Conservation (phyloP, 495 filamentous ascomycete species). For the Sphaerosporella brunnea region DNA sequence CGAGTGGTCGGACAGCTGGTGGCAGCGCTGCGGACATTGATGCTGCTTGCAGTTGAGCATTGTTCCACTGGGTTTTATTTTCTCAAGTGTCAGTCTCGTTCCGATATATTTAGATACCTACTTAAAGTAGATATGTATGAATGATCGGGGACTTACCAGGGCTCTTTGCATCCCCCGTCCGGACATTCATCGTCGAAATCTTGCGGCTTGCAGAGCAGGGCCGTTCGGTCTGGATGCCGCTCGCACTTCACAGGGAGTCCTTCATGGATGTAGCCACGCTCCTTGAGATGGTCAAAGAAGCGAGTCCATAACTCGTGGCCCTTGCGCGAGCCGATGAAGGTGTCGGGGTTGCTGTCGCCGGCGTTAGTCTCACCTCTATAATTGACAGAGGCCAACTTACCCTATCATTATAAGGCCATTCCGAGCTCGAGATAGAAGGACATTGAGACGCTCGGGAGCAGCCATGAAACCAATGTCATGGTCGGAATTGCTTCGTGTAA, state of each 20-base stretch:
- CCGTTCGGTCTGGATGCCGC: slow-evolving; percentile 38
- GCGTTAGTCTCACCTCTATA: slow-evolving; percentile 30
- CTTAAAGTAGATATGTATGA: too few relatives aligned
- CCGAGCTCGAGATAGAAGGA: slow-evolving; percentile 53
- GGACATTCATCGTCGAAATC: slow-evolving; percentile 48
- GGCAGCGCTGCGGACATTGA: slow-evolving; percentile 43
- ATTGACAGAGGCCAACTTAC: slow-evolving; percentile 31
- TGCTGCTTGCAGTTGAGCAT: slow-evolving; percentile 46
- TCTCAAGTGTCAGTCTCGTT: too few relatives aligned
- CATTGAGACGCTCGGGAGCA: slow-evolving; percentile 49
- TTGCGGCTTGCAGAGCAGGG: slow-evolving; percentile 30
- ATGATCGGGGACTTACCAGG: slow-evolving; percentile 53
- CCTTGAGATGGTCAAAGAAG: slow-evolving; percentile 42
- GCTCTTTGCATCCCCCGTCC: slow-evolving; percentile 53
- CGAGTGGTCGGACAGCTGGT: slow-evolving; percentile 49
- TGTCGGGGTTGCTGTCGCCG: slow-evolving; percentile 51
- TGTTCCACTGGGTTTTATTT: slow-evolving; percentile 32
- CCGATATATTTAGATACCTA: too few relatives aligned
- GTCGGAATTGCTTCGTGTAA: slow-evolving; percentile 47
- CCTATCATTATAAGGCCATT: slow-evolving; percentile 54
- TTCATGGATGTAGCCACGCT: slow-evolving; percentile 41
- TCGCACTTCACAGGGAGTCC: slow-evolving; percentile 55
- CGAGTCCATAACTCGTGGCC: slow-evolving; percentile 40
- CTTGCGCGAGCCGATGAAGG: slow-evolving; percentile 46
- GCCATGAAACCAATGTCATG: slow-evolving; percentile 62